Evolutionary conservation across 2,329 filamentous ascomycete genomes (phyloP), one percentile per base, ranked within the genome.

Genomic region (Venturia nashicola): DNA sequence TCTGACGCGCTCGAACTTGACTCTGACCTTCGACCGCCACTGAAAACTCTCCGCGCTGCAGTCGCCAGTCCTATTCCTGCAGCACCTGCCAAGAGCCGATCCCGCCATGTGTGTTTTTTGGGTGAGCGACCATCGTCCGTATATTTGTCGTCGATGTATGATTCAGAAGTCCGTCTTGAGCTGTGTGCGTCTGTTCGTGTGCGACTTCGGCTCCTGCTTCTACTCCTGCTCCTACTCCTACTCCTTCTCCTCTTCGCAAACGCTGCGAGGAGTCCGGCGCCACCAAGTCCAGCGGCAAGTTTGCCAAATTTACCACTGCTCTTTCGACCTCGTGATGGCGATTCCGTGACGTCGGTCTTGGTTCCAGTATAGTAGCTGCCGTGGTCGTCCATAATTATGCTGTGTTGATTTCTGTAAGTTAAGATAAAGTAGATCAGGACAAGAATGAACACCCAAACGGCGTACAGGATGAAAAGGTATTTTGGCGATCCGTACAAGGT

Each of bases 401-500:
- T 81, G 69, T 71, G 83, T 75, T 76, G 85, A 75, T 77, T 86
- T 74, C 84, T 80, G 74, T 89, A 95, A 67, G 87, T 88, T 42
- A 96, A 78, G 64, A 93, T 79, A 70, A 97, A 95, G 75, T 91
- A 97, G 16, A 85, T 67, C 1, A 91, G 70, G 18, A 97, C 68
- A 42, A 97, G 77, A 20, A 89, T 80, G 36, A 85, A 83, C 73
- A 88, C 87, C 80, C 88, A 93, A 0, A 97, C 67, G 0, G 92
- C 83, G 71, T 89, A 99, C 3, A 97, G 79, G 62, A 99, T 86
- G 73, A 97, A 99, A 3, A 92, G 81, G 44, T 83, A 84, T 70
- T 88, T 85, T 5, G 94, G 93, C 39, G 92, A 96, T 6, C 94
- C 94, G 71, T 97, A 99, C 1, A 99, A 80, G 0, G 92, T 92